phyloP scores from a whole-genome alignment of 2,329 filamentous ascomycete genomes.

The Colletotrichum lindemuthianum region DNA sequence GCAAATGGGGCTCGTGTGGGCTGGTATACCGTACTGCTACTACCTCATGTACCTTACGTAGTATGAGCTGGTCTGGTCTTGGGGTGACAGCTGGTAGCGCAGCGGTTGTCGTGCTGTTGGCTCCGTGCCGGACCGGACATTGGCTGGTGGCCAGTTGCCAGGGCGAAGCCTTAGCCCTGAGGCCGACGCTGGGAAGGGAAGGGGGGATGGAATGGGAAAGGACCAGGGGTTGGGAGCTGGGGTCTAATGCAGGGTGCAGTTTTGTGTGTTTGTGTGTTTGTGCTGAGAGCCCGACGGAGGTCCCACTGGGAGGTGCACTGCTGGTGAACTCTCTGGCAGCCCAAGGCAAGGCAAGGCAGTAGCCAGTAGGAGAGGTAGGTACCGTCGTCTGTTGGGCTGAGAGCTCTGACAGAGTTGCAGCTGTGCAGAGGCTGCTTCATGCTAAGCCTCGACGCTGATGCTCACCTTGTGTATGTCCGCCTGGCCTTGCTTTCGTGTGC shows the following conservation, averaged over 20 bases:
- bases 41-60: no score
- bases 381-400: background rate
- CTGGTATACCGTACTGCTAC: background rate
- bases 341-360: slow-evolving; percentile 8
- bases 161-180: slow-evolving; percentile 3
- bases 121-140: slow-evolving; percentile 32
- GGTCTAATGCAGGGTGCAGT: slow-evolving; percentile 5
- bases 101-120: slow-evolving; percentile 15
- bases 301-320: background rate
- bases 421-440: slow-evolving; percentile 1
- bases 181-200: slow-evolving; percentile 9
- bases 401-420: background rate
- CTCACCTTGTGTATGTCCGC: no score
- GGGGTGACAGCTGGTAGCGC: background rate
- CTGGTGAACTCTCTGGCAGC: background rate
- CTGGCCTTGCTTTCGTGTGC: no score
- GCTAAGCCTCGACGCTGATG: no score
- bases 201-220: background rate
- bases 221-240: no score
- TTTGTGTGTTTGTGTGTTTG: background rate
- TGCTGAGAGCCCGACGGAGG: no score
- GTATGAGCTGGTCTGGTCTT: background rate
- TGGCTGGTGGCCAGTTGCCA: slow-evolving; percentile 1
- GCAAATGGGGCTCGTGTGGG: slow-evolving; percentile 26
- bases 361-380: no score